Conservation (phyloP, 106 monocot genomes). For the Dioscorea zingiberensis region DNA sequence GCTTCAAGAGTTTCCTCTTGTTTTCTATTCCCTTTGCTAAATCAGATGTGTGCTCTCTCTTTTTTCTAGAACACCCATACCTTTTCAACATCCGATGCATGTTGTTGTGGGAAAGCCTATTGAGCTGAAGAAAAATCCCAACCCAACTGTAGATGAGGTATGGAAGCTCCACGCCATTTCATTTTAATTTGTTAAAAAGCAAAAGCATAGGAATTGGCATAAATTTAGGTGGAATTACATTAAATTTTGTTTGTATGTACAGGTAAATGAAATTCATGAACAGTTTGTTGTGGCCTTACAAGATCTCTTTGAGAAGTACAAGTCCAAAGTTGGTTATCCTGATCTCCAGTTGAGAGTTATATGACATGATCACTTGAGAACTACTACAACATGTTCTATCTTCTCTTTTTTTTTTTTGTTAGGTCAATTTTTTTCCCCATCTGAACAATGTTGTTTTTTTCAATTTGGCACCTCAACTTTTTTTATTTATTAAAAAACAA, state of each 20-base stretch:
- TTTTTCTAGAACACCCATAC: slow-evolving; percentile 63
- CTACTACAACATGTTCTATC: too few species aligned
- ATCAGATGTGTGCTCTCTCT: too few species aligned
- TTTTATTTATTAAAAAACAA: too few species aligned
- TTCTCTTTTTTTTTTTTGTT: too few species aligned
- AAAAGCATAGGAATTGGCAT: too few species aligned
- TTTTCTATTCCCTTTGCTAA: too few species aligned
- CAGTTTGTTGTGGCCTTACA: slow-evolving; percentile 9
- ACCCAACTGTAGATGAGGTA: slow-evolving; percentile 82
- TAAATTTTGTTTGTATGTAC: background rate
- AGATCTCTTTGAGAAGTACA: slow-evolving; percentile 21
- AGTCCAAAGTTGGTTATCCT: slow-evolving; percentile 9
- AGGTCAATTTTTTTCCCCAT: too few species aligned
- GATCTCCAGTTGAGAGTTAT: slow-evolving; percentile 10
- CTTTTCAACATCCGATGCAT: slow-evolving; percentile 73
- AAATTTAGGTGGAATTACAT: too few species aligned
- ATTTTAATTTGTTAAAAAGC: too few species aligned
- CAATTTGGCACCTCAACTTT: too few species aligned
- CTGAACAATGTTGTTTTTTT: too few species aligned
- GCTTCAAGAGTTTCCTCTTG: background rate
- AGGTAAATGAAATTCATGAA: slow-evolving; percentile 11
- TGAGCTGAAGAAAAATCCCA: slow-evolving; percentile 50
- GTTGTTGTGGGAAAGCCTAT: slow-evolving; percentile 91
- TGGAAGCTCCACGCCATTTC: background rate
- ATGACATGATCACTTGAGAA: too few species aligned